Conservation (phyloP, 352 stramenopile species). For the Peronospora destructor region DNA sequence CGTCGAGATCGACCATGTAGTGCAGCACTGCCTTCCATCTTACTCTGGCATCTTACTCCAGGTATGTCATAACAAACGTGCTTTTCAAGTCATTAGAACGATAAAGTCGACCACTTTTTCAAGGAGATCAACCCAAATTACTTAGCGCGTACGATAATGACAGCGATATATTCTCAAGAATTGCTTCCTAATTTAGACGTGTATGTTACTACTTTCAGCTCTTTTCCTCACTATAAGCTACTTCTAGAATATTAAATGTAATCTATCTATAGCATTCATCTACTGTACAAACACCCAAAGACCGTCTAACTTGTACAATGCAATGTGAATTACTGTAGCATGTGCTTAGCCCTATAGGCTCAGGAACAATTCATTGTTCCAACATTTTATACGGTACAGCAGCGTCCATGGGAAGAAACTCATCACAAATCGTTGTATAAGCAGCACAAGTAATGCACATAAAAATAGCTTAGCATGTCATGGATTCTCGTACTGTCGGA, state of each 20-base stretch:
- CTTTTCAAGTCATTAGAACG: constrained; percentile 38
- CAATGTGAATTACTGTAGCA: constrained; percentile 49
- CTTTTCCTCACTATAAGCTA: background rate
- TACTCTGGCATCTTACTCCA: constrained; percentile 29
- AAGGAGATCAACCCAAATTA: constrained; percentile 63
- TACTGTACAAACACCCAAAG: constrained; percentile 53
- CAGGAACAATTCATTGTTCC: constrained; percentile 62
- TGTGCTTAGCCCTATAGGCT: constrained; percentile 20
- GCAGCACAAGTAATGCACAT: constrained; percentile 42
- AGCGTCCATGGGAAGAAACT: constrained; percentile 65
- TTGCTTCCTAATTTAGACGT: background rate
- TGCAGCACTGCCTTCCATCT: constrained; percentile 67
- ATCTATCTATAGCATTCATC: constrained; percentile 38
- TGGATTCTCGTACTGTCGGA: constrained; percentile 75
- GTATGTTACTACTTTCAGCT: background rate
- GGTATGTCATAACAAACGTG: constrained; percentile 37
- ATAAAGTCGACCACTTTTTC: constrained; percentile 45
- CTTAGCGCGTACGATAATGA: constrained; percentile 49
- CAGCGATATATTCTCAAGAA: constrained; percentile 1
- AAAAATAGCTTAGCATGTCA: constrained; percentile 80
- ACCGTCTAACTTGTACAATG: constrained; percentile 49
- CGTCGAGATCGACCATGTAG: constrained; percentile 70
- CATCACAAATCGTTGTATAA: constrained; percentile 88
- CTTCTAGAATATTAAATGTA: constrained; percentile 49
- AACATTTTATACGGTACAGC: constrained; percentile 43